Evolutionary conservation across 768 basidiomycete species (phyloP).

Genomic region (Podaxis rugospora): DNA sequence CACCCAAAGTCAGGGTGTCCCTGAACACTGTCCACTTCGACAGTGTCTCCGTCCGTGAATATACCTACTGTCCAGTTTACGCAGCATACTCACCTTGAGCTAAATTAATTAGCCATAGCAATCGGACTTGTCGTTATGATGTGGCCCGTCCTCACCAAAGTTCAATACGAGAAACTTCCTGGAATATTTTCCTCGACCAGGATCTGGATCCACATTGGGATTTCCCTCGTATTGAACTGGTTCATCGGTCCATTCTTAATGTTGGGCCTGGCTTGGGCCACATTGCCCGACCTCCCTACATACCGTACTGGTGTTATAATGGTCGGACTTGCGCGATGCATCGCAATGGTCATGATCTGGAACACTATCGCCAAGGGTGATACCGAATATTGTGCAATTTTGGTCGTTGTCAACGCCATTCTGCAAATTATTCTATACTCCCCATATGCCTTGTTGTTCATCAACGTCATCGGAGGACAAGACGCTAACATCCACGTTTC

Average conservation of each 20-base stretch:
- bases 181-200: conserved; percentile 43
- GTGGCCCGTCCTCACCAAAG: conserved; percentile 78
- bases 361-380: conserved; percentile 70
- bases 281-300: conserved; percentile 70
- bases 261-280: conserved; percentile 84
- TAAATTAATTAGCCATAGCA: conserved; percentile 56
- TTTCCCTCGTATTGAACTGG: conserved; percentile 77
- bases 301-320: conserved; percentile 80
- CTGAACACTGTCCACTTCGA: conserved; percentile 60
- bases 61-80: too few relatives aligned
- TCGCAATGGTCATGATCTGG: conserved; percentile 82
- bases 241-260: conserved; percentile 76
- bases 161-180: conserved; percentile 72
- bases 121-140: conserved; percentile 84
- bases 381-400: conserved; percentile 67
- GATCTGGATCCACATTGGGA: conserved; percentile 63
- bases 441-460: conserved; percentile 68
- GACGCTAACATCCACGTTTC: conserved; percentile 36
- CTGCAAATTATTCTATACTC: conserved; percentile 77
- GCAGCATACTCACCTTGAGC: not conserved
- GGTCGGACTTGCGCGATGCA: conserved; percentile 73
- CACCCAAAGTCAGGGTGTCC: conserved; percentile 50
- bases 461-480: conserved; percentile 57
- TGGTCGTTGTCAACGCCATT: conserved; percentile 77
- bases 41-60: conserved; percentile 76